Conservation (phyloP, 495 filamentous ascomycete genomes). For the Penicillium argentinense region DNA sequence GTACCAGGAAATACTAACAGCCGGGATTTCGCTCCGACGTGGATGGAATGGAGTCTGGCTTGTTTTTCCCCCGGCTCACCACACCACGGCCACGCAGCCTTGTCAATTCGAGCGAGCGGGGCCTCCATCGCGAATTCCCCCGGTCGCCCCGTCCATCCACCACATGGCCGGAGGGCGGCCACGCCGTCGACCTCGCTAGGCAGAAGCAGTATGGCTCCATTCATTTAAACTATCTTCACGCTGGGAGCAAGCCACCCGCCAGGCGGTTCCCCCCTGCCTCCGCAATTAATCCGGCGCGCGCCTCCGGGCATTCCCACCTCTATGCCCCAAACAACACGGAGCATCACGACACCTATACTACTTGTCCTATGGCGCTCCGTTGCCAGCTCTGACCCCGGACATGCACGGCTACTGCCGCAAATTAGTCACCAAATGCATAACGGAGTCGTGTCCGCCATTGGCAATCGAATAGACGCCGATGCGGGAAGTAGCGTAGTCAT, state of each 20-base stretch:
- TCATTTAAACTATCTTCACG: neutral
- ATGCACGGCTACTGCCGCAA: neutral
- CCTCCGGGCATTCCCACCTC: constrained; percentile 2
- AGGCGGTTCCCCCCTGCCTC: no score
- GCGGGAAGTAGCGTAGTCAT: no score
- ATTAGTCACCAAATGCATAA: constrained; percentile 6
- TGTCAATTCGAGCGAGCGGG: neutral
- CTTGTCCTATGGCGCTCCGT: neutral
- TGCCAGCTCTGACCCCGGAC: neutral
- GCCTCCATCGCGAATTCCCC: neutral
- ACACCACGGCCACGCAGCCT: neutral
- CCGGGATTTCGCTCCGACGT: no score
- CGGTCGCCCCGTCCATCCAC: no score
- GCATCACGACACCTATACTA: neutral
- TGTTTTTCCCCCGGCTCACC: neutral
- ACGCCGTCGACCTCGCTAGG: no score
- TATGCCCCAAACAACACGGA: constrained; percentile 23
- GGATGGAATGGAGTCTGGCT: no score
- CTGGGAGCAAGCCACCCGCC: no score
- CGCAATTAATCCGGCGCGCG: constrained; percentile 4
- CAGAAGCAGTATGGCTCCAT: no score
- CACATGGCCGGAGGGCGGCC: no score
- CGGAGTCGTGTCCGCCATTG: constrained; percentile 11
- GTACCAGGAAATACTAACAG: no score
- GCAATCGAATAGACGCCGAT: neutral